phyloP scores from a whole-genome alignment of 306 rosid species.

The Phaseolus lunatus region DNA sequence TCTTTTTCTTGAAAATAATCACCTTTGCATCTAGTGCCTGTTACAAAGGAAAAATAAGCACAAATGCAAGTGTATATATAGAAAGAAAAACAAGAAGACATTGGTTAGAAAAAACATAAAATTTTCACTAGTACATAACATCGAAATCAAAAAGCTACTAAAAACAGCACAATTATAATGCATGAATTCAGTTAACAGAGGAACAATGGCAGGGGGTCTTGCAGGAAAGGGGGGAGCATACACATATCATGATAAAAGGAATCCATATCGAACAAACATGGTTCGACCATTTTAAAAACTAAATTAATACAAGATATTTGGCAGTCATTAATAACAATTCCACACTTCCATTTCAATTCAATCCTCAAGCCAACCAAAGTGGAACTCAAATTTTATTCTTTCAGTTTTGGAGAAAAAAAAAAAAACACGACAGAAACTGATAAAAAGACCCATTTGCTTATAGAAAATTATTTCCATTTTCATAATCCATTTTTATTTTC shows the following conservation, averaged over 20 bases:
- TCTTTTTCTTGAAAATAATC: slow-evolving; percentile 90
- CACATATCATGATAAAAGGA: neutral
- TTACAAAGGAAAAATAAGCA: slow-evolving; percentile 34
- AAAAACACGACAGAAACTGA: too few species aligned
- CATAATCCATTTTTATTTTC: too few species aligned
- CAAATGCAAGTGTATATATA: neutral
- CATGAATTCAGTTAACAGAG: neutral
- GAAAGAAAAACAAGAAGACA: neutral
- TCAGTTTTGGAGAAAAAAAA: too few species aligned
- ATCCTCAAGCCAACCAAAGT: too few species aligned
- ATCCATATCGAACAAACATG: neutral
- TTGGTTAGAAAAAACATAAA: neutral
- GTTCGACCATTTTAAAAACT: neutral
- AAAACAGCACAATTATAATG: neutral
- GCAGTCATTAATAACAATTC: neutral
- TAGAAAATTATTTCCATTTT: too few species aligned
- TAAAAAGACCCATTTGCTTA: too few species aligned
- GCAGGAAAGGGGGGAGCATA: neutral
- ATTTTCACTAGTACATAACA: neutral
- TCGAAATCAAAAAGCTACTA: neutral
- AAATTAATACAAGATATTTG: too few species aligned
- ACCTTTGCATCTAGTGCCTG: slow-evolving; percentile 93
- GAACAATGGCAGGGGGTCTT: too few species aligned
- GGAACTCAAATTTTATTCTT: too few species aligned
- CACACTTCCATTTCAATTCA: neutral